Base-by-base conservation (phyloP, 148 eudicot genomes). In the Hydrangea macrophylla region DNA sequence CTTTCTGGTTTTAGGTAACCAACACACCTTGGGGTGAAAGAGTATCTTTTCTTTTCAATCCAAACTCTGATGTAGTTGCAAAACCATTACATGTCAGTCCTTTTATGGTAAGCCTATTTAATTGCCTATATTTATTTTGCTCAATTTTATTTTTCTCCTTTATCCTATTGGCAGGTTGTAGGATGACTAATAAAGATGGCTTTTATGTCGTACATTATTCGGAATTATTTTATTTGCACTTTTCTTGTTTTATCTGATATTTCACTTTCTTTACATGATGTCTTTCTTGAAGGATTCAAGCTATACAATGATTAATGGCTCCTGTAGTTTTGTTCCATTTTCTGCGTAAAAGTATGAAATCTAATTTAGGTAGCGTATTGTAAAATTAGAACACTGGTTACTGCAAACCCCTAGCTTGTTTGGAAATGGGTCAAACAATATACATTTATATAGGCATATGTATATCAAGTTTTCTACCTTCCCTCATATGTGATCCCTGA, bases 1-100 rank as follows among this genome's bases (percentile, higher is more conserved):
- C 31, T 67, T 62, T 58, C 37, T 73, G 54, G 67, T 53, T 73
- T 42, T 81, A 93, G 98, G 98, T 93, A 58, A 93, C 98, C 42
- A 93, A 93, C 74, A 88, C 98, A 39, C 98, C 98, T 8, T 93
- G 98, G 98, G 96, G 98, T 18, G 96, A 93, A 83, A 81, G 87
- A 70, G 96, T 90, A 23, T 64, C 80, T 67, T 93, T 90, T 76
- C 64, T 83, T 48, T 93, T 93, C 78, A 74, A 82, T 75, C 96
- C 98, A 32, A 71, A 74, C 69, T 66, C 81, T 23, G 98, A 93
- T 76, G 42, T 71, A 67, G 92, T 88, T 62, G 90, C 96, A 12
- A 93, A 93, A 74, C 70, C 96, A 51, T 79, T 90, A 50, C 98
- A 90, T 74, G 95, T 93, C 61, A 93, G 98, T 70, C 98, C 98